These are phyloP conservation scores for Trametes elegans DNA, from an alignment of 768 basidiomycete genomes.

Conservation along the genomic window DNA sequence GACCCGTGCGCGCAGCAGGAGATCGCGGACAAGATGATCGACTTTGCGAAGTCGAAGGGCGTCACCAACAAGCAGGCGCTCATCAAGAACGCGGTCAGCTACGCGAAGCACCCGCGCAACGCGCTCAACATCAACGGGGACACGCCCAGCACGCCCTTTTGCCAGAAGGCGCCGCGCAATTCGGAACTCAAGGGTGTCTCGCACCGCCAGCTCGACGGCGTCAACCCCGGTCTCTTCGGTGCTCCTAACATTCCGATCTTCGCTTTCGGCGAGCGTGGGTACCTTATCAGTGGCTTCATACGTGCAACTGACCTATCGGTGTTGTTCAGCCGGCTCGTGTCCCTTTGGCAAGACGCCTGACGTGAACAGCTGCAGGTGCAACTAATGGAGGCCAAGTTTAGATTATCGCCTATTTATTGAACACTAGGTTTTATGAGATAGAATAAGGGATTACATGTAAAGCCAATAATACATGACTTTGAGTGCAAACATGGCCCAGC, in stretches of 20 bases:
- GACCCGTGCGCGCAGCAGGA: conserved; percentile 50
- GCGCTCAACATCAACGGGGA: conserved; percentile 42
- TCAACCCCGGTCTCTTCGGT: conserved; percentile 52
- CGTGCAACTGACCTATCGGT: no score
- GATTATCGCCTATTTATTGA: no score
- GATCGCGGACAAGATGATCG: conserved; percentile 49
- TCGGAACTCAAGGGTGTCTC: conserved; percentile 47
- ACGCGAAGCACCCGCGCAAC: conserved; percentile 43
- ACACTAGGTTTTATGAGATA: no score
- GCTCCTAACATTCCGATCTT: conserved; percentile 46
- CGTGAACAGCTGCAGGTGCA: conserved; percentile 41
- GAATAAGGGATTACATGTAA: no score
- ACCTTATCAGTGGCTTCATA: no score
- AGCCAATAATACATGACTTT: no score
- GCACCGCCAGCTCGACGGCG: conserved; percentile 41
- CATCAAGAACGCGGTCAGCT: conserved; percentile 42
- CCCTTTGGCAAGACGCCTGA: conserved; percentile 43
- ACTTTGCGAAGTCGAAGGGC: conserved; percentile 45
- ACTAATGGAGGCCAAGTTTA: no score
- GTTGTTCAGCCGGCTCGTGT: conserved; percentile 40
- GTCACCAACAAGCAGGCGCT: conserved; percentile 39
- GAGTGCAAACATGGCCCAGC: no score
- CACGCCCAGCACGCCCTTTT: conserved; percentile 48
- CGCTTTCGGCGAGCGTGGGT: conserved; percentile 45
- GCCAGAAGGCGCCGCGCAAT: conserved; percentile 52